Evolutionary conservation across 169 alveolate genomes (phyloP).

Genomic region (Plasmodium gaboni): DNA sequence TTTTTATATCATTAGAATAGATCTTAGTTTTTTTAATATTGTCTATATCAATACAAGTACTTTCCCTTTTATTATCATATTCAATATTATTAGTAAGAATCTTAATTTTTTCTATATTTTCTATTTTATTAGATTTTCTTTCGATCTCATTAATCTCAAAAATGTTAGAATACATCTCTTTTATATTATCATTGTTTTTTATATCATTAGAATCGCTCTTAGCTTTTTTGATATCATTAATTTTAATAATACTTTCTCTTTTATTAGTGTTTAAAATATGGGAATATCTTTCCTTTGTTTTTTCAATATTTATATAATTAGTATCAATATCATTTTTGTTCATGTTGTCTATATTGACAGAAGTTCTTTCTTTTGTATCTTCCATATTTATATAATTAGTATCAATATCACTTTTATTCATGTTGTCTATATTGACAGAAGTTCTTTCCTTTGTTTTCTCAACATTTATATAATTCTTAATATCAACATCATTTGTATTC

Average conservation of each 20-base stretch:
- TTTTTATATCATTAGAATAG: no score
- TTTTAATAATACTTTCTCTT: background rate
- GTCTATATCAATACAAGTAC: no score
- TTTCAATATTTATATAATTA: no score
- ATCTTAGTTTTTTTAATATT: background rate
- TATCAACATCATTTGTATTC: no score
- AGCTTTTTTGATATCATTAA: background rate
- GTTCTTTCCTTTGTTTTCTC: background rate
- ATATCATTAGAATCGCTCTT: background rate
- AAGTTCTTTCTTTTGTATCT: no score
- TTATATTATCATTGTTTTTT: no score
- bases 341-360: no score
- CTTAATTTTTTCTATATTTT: background rate
- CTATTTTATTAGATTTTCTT: background rate
- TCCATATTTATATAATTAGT: background rate
- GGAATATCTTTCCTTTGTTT: no score
- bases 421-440: background rate
- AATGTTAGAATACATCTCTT: background rate
- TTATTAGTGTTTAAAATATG: background rate
- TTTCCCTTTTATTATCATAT: background rate
- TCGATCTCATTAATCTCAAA: background rate
- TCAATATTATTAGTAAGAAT: background rate
- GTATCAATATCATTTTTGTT: no score
- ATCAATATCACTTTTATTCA: background rate
- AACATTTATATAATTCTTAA: background rate